These are phyloP conservation scores for Cordyceps tenuipes DNA, from an alignment of 2,329 filamentous ascomycete genomes.

Conservation along the genomic window DNA sequence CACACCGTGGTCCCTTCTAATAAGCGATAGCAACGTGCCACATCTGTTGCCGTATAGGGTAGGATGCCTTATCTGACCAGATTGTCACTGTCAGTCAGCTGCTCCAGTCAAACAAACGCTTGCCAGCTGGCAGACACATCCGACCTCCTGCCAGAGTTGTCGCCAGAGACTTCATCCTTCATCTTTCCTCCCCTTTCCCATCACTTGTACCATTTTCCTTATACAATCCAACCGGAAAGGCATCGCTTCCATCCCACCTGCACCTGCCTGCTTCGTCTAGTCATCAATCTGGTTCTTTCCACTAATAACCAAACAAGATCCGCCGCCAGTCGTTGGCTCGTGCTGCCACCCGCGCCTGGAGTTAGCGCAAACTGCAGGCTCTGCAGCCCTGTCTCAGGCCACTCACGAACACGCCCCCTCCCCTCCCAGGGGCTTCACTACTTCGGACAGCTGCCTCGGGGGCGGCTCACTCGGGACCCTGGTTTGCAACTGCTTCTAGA, in stretches of 20 bases:
- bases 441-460: not conserved
- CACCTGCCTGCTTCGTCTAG: not conserved
- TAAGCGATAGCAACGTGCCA: too few relatives aligned
- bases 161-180: slow-evolving; percentile 2
- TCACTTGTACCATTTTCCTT: not conserved
- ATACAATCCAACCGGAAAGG: not conserved
- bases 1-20: too few relatives aligned
- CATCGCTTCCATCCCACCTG: not conserved
- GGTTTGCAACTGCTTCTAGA: not conserved
- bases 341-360: not conserved
- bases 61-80: not conserved
- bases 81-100: not conserved
- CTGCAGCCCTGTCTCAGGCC: not conserved
- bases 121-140: slow-evolving; percentile 1
- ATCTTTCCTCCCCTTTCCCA: not conserved
- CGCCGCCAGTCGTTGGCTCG: slow-evolving; percentile 1
- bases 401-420: slow-evolving; percentile 3
- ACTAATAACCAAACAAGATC: slow-evolving; percentile 2
- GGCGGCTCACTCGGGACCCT: not conserved
- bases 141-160: not conserved
- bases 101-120: not conserved
- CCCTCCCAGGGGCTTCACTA: not conserved
- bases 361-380: not conserved
- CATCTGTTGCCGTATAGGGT: too few relatives aligned
- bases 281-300: not conserved